Evolutionary conservation across 139 green algal species (phyloP).

Genomic region (Chlorella sp.): DNA sequence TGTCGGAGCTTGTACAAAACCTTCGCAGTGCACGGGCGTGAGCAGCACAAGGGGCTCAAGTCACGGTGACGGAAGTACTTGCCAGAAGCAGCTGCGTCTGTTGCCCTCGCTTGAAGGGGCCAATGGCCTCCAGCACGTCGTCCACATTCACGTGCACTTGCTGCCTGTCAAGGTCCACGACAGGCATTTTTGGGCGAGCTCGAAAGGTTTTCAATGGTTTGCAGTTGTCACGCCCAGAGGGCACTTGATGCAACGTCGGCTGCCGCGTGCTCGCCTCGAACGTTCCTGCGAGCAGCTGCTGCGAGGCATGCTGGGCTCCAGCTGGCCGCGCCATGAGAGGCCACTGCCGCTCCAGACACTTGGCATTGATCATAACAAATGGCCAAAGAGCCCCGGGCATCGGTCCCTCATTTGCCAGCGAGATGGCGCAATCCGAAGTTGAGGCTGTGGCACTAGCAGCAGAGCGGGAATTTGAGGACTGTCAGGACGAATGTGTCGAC

Average conservation of each 20-base stretch:
- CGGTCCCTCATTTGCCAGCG: too few species aligned
- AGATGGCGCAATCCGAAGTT: background rate
- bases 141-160: conserved; percentile 42
- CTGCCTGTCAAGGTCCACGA: background rate
- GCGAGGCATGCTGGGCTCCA: too few species aligned
- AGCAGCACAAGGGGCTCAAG: background rate
- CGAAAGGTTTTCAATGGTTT: too few species aligned
- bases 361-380: too few species aligned
- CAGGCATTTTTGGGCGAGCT: conserved; percentile 7
- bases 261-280: too few species aligned
- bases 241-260: too few species aligned
- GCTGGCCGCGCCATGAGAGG: too few species aligned
- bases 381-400: background rate
- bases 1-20: too few species aligned
- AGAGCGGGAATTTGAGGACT: background rate
- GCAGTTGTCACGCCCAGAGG: too few species aligned
- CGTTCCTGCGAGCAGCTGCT: too few species aligned
- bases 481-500: background rate
- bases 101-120: conserved; percentile 50
- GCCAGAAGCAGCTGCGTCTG: conserved; percentile 41
- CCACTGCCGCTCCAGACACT: too few species aligned
- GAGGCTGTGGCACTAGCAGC: background rate
- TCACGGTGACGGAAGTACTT: background rate
- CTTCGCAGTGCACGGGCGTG: background rate
- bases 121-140: conserved; percentile 35